Evolutionary conservation across 1,139 yeast genomes (phyloP), one percentile per base, ranked within the genome.

Genomic region (Debaryomycetaceae sp.): DNA sequence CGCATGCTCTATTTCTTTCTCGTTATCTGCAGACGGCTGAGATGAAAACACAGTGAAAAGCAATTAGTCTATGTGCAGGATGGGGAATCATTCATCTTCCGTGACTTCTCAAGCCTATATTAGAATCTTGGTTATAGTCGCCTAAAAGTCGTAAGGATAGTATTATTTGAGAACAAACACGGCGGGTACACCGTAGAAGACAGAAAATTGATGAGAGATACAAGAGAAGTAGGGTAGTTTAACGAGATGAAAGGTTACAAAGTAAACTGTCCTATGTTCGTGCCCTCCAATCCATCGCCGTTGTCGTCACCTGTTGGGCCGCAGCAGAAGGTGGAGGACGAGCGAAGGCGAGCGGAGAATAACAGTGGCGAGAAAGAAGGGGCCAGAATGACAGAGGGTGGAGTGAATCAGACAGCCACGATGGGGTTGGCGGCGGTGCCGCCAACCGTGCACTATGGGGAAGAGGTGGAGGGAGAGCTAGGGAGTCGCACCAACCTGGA

Each of bases 251-350:
- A 31, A 13, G 31, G 34, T 29, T 29, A 38, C 11, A 39, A 39
- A 7, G 24, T 17, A 11, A 38, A 23, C 24, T 23, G 34, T 8
- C 13, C 42, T 22, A 49, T 48, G 37, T 59, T 59, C 39, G 38
- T 50, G 9, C 63, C 63, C 5, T 56, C 52, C 45, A 53, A 56
- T 34, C 63, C 64, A 4, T 58, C 63, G 4, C 64, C 64, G 11
- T 48, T 60, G 33, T 50, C 56, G 11, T 34, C 33, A 22, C 37
- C 37, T 11, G 1, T 34, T n/a, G 34, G 35, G 24, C 34, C 36
- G 20, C 37, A 39, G 29, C 34, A 39, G 14, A 39, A 39, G 42
- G 34, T 23, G 37, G 24, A 39, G 5, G 23, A 6, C 27, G 34
- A n/a, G 9, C 31, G 31, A 27, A 11, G 31, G 11, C 31, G 31